Conservation (phyloP, 192 early-diverging fungal species). For the Pilobolus umbonatus region DNA sequence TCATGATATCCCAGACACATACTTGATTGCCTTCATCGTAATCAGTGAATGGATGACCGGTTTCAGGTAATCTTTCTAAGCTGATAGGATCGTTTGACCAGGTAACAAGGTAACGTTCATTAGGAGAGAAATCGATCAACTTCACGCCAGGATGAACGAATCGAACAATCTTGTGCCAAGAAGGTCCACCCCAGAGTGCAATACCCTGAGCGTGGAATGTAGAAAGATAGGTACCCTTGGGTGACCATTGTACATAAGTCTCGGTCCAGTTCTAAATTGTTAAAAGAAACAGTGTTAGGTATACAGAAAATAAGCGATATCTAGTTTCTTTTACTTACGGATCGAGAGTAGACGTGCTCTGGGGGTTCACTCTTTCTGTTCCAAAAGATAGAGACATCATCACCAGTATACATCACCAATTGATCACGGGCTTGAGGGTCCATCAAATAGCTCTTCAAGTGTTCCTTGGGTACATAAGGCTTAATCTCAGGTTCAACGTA, state of each 20-base stretch:
- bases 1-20: conserved; percentile 86
- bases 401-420: conserved; percentile 80
- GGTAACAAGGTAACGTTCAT: conserved; percentile 91
- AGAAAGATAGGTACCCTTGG: conserved; percentile 86
- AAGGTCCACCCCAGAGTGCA: conserved; percentile 92
- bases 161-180: conserved; percentile 85
- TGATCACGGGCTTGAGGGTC: conserved; percentile 87
- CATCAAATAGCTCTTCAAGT: conserved; percentile 84
- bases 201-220: conserved; percentile 94
- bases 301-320: background rate
- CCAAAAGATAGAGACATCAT: conserved; percentile 85
- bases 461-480: conserved; percentile 73
- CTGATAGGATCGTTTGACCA: conserved; percentile 85
- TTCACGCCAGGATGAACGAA: conserved; percentile 90
- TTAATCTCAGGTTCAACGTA: conserved; percentile 73
- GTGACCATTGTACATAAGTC: conserved; percentile 91
- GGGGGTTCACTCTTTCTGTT: conserved; percentile 84
- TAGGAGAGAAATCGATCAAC: conserved; percentile 89
- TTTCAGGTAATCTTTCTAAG: conserved; percentile 45
- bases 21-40: conserved; percentile 74
- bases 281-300: background rate
- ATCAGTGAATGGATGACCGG: conserved; percentile 56
- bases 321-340: conserved; percentile 29
- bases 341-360: conserved; percentile 65
- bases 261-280: conserved; percentile 86